Conservation (phyloP, 106 monocot genomes). For the Chionographis japonica region DNA sequence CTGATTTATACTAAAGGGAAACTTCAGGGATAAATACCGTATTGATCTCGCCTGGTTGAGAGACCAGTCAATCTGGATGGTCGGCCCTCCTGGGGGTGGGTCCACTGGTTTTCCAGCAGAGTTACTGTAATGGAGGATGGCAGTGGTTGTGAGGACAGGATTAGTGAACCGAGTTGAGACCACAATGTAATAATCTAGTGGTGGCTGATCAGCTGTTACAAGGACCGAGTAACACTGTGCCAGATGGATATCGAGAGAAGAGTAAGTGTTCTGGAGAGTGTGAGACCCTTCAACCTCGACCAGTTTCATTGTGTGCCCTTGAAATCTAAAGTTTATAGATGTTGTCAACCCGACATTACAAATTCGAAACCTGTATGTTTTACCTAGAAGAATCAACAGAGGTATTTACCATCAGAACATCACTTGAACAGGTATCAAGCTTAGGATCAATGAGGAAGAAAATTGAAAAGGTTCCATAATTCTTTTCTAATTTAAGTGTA, state of each 20-base stretch:
- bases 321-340: conserved; percentile 47
- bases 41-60: conserved; percentile 49
- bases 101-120: conserved; percentile 15
- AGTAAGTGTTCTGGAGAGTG: conserved; percentile 35
- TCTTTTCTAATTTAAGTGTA: too few species aligned
- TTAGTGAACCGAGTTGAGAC: conserved; percentile 41
- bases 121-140: conserved; percentile 41
- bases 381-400: conserved; percentile 13
- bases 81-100: conserved; percentile 37
- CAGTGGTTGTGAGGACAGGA: conserved; percentile 27
- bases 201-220: conserved; percentile 45
- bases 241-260: conserved; percentile 41
- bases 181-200: conserved; percentile 34
- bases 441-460: too few species aligned
- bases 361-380: conserved; percentile 47
- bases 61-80: conserved; percentile 33
- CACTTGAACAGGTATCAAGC: too few species aligned
- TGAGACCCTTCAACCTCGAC: conserved; percentile 54
- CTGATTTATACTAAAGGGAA: neutral
- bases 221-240: conserved; percentile 42
- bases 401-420: neutral
- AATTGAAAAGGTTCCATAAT: too few species aligned
- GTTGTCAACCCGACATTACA: conserved; percentile 39
- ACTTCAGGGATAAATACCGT: conserved; percentile 7
- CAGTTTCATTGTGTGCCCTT: conserved; percentile 51